A percentile compares a stretch with the other conserved stretches of the same genome.
These are phyloP conservation scores for Achaetomium macrosporum DNA, from an alignment of 2,329 filamentous ascomycete genomes.

Conservation along the genomic window DNA sequence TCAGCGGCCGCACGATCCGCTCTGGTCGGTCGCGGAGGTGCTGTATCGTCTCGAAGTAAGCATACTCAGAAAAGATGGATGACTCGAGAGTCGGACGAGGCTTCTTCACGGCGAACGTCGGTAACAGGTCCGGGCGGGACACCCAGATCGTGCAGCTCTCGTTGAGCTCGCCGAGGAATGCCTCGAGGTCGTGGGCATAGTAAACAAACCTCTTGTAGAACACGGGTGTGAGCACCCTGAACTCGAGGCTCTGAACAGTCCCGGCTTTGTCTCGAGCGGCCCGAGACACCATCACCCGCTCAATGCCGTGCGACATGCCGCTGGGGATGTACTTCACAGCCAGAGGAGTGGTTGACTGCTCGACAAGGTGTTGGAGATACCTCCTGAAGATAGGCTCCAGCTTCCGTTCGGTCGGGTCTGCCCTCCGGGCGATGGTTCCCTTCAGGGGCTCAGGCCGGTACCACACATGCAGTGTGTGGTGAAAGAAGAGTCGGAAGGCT, in stretches of 20 bases:
- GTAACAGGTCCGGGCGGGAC: conserved; percentile 48
- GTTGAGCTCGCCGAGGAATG: conserved; percentile 53
- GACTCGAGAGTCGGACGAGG: conserved; percentile 32
- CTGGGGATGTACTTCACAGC: conserved; percentile 49
- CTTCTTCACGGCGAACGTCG: conserved; percentile 39
- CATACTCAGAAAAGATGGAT: conserved; percentile 34
- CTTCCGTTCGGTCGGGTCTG: conserved; percentile 42
- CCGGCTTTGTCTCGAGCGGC: conserved; percentile 11
- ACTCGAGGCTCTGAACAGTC: conserved; percentile 38
- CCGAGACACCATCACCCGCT: conserved; percentile 34
- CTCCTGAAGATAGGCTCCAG: conserved; percentile 43
- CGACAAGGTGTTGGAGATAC: conserved; percentile 46
- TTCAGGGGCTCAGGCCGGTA: conserved; percentile 57
- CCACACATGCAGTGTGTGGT: conserved; percentile 55
- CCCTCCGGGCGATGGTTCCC: conserved; percentile 48
- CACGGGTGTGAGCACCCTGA: conserved; percentile 55
- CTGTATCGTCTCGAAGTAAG: conserved; percentile 40
- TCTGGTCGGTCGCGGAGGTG: conserved; percentile 38
- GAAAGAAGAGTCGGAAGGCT: conserved; percentile 52
- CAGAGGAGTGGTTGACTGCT: conserved; percentile 39
- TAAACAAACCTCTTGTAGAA: conserved; percentile 63
- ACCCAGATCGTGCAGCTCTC: conserved; percentile 55
- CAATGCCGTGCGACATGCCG: conserved; percentile 46
- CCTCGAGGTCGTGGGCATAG: conserved; percentile 57
- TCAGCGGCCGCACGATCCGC: conserved; percentile 37